A percentile compares a stretch with the other conserved stretches of the same genome.
Conservation (phyloP, 73 alveolate genomes). For the Symbiodinium natans region DNA sequence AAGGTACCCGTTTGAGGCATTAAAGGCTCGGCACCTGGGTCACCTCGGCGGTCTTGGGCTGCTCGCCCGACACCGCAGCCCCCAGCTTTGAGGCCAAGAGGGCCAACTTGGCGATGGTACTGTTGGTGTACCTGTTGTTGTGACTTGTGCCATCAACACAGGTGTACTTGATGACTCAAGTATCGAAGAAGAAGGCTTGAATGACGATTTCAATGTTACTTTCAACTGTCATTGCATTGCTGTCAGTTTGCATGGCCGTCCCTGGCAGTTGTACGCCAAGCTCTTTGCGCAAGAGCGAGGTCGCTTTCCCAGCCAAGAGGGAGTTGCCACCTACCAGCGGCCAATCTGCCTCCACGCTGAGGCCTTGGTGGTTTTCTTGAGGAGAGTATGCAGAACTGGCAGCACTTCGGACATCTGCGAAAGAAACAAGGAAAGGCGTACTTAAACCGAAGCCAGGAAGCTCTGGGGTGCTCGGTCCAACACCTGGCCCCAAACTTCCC, state of each 20-base stretch:
- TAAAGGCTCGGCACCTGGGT: background rate
- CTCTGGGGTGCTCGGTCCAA: background rate
- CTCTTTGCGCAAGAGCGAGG: background rate
- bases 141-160: background rate
- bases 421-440: too few relatives aligned
- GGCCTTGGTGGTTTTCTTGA: background rate
- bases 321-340: slow-evolving; percentile 39
- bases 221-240: too few relatives aligned
- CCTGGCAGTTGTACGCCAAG: slow-evolving; percentile 49
- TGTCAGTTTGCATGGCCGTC: background rate
- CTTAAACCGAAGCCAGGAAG: background rate
- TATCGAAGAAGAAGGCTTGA: too few relatives aligned
- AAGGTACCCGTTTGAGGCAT: too few relatives aligned
- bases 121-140: slow-evolving; percentile 21
- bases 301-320: slow-evolving; percentile 18
- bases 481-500: slow-evolving; percentile 11
- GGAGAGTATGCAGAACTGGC: too few relatives aligned
- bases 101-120: slow-evolving; percentile 22
- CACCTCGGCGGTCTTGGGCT: background rate
- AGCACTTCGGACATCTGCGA: too few relatives aligned
- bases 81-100: background rate
- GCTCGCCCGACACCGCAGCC: background rate
- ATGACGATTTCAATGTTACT: too few relatives aligned
- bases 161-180: too few relatives aligned
- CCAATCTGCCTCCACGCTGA: slow-evolving; percentile 39